Percentiles rank a stretch among this genome's conserved stretches.
These are phyloP conservation scores for Pezizomycotina sp. DNA, from an alignment of 2,329 filamentous ascomycete species.

Conservation along the genomic window DNA sequence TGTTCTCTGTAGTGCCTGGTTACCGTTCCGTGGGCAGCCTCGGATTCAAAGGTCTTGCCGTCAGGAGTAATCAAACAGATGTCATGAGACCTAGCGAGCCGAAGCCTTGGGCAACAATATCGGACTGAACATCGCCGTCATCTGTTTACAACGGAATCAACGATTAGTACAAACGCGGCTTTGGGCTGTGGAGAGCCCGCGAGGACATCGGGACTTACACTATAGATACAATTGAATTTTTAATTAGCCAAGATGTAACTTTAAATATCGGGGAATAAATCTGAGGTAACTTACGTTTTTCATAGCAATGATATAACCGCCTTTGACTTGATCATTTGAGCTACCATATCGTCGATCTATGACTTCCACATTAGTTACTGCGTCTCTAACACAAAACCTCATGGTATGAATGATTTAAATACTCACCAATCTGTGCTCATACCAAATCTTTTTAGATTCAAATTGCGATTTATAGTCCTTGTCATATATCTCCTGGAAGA, in stretches of 20 bases:
- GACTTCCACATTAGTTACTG: too few relatives aligned
- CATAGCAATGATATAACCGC: constrained; percentile 91
- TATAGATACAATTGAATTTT: too few relatives aligned
- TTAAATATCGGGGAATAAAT: constrained; percentile 1
- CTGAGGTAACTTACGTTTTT: constrained; percentile 71
- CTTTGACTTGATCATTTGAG: constrained; percentile 98
- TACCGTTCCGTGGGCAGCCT: constrained; percentile 95
- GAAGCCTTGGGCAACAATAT: constrained; percentile 95
- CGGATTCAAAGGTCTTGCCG: constrained; percentile 91
- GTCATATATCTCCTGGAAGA: constrained; percentile 96
- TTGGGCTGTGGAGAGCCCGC: too few relatives aligned
- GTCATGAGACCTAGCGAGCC: constrained; percentile 97
- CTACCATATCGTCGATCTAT: constrained; percentile 93
- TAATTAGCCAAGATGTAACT: constrained; percentile 1
- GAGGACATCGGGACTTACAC: too few relatives aligned
- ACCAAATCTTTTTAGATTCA: constrained; percentile 88
- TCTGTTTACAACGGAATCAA: too few relatives aligned
- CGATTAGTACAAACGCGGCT: too few relatives aligned
- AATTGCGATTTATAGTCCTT: constrained; percentile 72
- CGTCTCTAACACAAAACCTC: too few relatives aligned
- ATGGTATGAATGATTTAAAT: neutral
- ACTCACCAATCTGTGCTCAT: constrained; percentile 69
- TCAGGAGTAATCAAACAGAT: constrained; percentile 89
- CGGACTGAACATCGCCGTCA: constrained; percentile 96
- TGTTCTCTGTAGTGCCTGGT: constrained; percentile 97